phyloP scores from a whole-genome alignment of 257 asterid genomes.

The Parsonsia alboflavescens region DNA sequence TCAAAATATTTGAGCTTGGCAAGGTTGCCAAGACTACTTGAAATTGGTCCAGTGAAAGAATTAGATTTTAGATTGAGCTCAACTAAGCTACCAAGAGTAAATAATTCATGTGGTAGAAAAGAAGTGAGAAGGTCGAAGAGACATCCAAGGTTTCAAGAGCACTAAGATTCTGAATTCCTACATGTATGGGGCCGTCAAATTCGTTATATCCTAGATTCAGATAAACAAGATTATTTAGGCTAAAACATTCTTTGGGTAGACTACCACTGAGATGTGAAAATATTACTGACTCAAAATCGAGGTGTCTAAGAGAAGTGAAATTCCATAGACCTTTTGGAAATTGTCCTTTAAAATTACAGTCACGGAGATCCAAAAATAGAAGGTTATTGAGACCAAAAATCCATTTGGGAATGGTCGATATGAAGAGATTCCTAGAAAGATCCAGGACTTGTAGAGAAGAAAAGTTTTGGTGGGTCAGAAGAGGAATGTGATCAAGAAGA shows the following conservation, averaged over 20 bases:
- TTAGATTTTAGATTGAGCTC: neutral
- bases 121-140: neutral
- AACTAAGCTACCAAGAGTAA: neutral
- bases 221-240: no score
- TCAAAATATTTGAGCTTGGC: conserved; percentile 24
- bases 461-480: neutral
- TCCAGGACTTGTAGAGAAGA: conserved; percentile 16
- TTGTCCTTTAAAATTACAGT: no score
- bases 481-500: conserved; percentile 9
- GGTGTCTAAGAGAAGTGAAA: no score
- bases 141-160: neutral
- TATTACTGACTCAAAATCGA: no score
- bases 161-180: neutral
- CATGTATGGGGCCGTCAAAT: neutral
- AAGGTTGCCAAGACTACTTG: neutral
- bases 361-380: neutral
- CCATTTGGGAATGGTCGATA: conserved; percentile 22
- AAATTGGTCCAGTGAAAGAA: neutral
- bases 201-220: no score
- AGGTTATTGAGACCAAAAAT: conserved; percentile 20
- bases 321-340: no score
- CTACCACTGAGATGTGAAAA: no score
- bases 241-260: no score
- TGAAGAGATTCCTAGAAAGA: neutral
- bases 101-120: neutral